Evolutionary conservation across 805 yeast genomes (phyloP), one percentile per base, ranked within the genome.

Genomic region (Cyberlindnera euphorbiiphila): DNA sequence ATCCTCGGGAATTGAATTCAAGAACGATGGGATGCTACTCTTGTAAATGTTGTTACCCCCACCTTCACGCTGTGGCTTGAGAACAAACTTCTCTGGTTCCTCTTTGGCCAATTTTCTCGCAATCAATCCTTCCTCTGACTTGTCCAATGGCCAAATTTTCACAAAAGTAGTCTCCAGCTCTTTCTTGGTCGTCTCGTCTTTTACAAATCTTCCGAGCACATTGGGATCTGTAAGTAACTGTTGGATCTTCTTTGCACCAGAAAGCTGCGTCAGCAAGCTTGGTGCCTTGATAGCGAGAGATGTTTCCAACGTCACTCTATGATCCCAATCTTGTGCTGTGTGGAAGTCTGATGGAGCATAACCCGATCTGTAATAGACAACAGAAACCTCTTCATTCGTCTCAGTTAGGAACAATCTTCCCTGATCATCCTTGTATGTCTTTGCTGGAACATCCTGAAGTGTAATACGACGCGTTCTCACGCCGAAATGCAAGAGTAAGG

Each of bases 21-120:
- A 63, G 54, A 86, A 91, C 0, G 45, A 66, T 1, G 96, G 96
- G 41, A 93, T 93, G 51, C 86, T 84, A 25, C 78, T 76, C 53
- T 85, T 85, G 62, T 93, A 93, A 37, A 93, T 75, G 58, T 93
- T 93, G 60, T 93, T 88, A 14, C 98, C 98, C 31, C 99, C 99
- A 26, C 99, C 99, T 67, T 93, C 99, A 66, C 99, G 76, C 62
- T 93, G 98, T 4, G 99, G 99, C 56, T 93, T 93, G 51, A 93
- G 69, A 1, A 93, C 99, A 57, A 68, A 93, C 17, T 72, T 69
- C 37, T 75, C 76, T 0, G 96, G 91, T 2, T 60, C 43, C 44
- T 75, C 78, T 32, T 81, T 65, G 2, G 95, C 95, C 30, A 85
- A 60, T 42, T 71, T 63, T 41, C 74, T 76, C 5, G 93, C 96